Conservation (phyloP, 2,329 filamentous ascomycete genomes). For the Thielaviopsis euricoi region DNA sequence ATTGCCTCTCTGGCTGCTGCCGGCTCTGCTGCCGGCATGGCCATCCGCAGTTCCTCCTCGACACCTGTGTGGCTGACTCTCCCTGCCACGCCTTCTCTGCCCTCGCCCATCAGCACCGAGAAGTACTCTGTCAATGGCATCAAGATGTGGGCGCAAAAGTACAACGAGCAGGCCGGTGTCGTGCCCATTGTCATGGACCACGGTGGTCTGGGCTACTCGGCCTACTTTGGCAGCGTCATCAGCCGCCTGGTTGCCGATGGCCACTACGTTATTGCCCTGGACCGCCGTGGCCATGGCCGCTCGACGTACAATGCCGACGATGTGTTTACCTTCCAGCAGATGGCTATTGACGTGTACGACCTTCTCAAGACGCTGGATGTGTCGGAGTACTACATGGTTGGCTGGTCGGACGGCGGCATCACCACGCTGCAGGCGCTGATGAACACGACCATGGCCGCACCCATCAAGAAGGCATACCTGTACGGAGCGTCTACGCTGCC, state of each 20-base stretch:
- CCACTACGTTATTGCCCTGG: conserved; percentile 24
- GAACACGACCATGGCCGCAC: conserved; percentile 17
- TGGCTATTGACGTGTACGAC: conserved; percentile 21
- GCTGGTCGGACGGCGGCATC: conserved; percentile 26
- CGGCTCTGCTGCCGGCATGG: conserved; percentile 12
- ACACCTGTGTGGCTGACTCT: conserved; percentile 20
- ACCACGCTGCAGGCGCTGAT: conserved; percentile 22
- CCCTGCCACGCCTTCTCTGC: conserved; percentile 22
- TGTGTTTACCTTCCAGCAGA: conserved; percentile 23
- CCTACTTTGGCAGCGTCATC: conserved; percentile 25
- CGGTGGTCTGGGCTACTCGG: conserved; percentile 26
- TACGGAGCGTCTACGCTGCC: conserved; percentile 21
- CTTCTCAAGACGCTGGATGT: conserved; percentile 19
- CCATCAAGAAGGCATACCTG: conserved; percentile 24
- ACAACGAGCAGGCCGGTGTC: conserved; percentile 20
- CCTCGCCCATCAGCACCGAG: conserved; percentile 18
- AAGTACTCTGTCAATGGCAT: conserved; percentile 21
- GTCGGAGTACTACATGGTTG: conserved; percentile 20
- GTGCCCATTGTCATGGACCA: conserved; percentile 24
- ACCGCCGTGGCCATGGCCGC: conserved; percentile 26
- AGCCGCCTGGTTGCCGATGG: conserved; percentile 18
- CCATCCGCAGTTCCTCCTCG: conserved; percentile 13
- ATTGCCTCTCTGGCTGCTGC: conserved; percentile 1
- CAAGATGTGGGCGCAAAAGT: conserved; percentile 25
- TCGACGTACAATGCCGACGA: conserved; percentile 21